These are phyloP conservation scores for Chrysoporthe cubensis DNA, from an alignment of 2,329 filamentous ascomycete species.

Conservation along the genomic window DNA sequence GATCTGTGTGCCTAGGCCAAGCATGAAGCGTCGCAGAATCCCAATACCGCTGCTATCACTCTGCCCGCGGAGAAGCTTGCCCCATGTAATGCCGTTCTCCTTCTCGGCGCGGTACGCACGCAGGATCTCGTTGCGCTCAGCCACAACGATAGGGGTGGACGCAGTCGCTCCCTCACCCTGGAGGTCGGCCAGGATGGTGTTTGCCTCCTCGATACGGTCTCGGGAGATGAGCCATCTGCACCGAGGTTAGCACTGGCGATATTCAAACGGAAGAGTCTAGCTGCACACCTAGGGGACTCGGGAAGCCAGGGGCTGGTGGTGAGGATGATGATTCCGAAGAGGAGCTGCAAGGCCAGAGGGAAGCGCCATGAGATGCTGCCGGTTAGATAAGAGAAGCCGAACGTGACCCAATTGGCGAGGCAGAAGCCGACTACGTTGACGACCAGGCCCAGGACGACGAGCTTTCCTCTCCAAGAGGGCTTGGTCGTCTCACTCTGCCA, in stretches of 20 bases:
- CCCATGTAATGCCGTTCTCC: not conserved
- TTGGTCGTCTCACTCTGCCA: slow-evolving; percentile 45
- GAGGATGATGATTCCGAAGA: slow-evolving; percentile 43
- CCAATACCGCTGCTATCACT: not conserved
- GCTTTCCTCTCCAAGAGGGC: slow-evolving; percentile 38
- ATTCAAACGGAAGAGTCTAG: no score
- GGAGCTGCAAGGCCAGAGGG: slow-evolving; percentile 50
- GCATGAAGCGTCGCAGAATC: slow-evolving; percentile 50
- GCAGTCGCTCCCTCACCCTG: not conserved
- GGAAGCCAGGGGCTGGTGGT: slow-evolving; percentile 38
- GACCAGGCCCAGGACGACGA: slow-evolving; percentile 40
- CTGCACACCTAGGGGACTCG: slow-evolving; percentile 38
- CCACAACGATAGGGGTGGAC: slow-evolving; percentile 30
- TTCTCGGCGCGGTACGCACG: not conserved
- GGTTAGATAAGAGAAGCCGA: slow-evolving; percentile 39
- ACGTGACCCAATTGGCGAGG: slow-evolving; percentile 25
- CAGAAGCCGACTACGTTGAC: slow-evolving; percentile 30
- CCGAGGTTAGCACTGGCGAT: no score
- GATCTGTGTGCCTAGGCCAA: slow-evolving; percentile 50
- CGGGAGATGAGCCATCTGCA: not conserved
- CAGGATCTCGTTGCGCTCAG: slow-evolving; percentile 30
- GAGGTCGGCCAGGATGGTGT: slow-evolving; percentile 11
- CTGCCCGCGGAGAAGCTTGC: not conserved
- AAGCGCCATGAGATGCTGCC: slow-evolving; percentile 46
- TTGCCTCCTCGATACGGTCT: not conserved